phyloP scores from a whole-genome alignment of 768 basidiomycete species.

The Lactarius quietus region DNA sequence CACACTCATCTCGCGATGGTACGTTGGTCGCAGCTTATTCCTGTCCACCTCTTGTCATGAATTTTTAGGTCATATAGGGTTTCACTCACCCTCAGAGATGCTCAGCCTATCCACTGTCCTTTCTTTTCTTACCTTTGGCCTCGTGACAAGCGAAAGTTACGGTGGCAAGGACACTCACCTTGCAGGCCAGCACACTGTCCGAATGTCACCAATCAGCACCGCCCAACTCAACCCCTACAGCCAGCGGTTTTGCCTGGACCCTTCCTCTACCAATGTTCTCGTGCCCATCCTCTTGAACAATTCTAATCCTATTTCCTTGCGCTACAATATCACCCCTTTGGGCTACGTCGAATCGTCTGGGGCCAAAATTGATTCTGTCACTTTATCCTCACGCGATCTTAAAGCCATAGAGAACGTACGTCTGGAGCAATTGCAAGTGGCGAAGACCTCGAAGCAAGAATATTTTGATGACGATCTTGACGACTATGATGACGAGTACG shows the following conservation, averaged over 20 bases:
- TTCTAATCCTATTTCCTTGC: slow-evolving; percentile 66
- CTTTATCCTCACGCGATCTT: slow-evolving; percentile 53
- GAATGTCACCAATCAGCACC: slow-evolving; percentile 91
- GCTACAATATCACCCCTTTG: slow-evolving; percentile 71
- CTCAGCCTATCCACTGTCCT: slow-evolving; percentile 50
- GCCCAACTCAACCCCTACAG: slow-evolving; percentile 81
- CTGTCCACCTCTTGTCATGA: slow-evolving; percentile 10
- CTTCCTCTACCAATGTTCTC: slow-evolving; percentile 51
- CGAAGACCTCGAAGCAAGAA: slow-evolving; percentile 35
- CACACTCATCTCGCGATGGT: slow-evolving; percentile 22
- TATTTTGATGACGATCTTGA: slow-evolving; percentile 69
- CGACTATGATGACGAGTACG: slow-evolving; percentile 55
- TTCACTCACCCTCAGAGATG: slow-evolving; percentile 28
- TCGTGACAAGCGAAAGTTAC: slow-evolving; percentile 42
- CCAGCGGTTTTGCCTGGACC: slow-evolving; percentile 69
- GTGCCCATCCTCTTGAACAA: slow-evolving; percentile 90
- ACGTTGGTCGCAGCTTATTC: slow-evolving; percentile 22
- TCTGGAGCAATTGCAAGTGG: slow-evolving; percentile 46
- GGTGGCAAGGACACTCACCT: slow-evolving; percentile 53
- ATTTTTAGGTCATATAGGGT: slow-evolving; percentile 22
- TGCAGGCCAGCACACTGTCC: slow-evolving; percentile 85
- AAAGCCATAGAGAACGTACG: slow-evolving; percentile 62
- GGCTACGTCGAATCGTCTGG: slow-evolving; percentile 43
- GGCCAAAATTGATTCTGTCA: slow-evolving; percentile 28
- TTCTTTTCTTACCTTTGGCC: slow-evolving; percentile 47